These are phyloP conservation scores for Candida glucosophila DNA, from an alignment of 1,139 yeast species.

Conservation along the genomic window DNA sequence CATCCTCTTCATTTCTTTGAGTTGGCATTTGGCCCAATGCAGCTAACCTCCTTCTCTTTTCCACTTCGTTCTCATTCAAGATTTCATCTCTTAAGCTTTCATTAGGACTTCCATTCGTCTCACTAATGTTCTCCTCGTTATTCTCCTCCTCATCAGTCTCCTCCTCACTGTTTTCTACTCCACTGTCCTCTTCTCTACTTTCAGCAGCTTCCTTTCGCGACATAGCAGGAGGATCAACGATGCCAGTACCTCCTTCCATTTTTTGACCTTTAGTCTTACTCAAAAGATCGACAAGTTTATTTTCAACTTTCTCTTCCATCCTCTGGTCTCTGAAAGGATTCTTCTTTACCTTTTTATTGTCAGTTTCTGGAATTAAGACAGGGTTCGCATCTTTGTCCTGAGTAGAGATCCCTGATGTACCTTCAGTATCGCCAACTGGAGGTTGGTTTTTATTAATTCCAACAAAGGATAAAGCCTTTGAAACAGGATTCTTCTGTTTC, in stretches of 20 bases:
- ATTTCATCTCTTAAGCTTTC: constrained; percentile 12
- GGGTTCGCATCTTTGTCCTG: constrained; percentile 10
- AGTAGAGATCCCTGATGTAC: constrained; percentile 9
- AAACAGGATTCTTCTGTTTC: constrained; percentile 13
- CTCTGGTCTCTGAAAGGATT: too few relatives aligned
- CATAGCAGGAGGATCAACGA: background rate
- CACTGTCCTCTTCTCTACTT: too few relatives aligned
- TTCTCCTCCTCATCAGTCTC: constrained; percentile 4
- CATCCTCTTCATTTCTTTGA: constrained; percentile 42
- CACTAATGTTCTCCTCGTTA: too few relatives aligned
- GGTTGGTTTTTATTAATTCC: constrained; percentile 30
- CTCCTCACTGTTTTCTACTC: constrained; percentile 1
- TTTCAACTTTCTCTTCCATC: constrained; percentile 23
- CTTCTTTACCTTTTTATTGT: constrained; percentile 12
- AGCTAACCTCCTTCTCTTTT: constrained; percentile 67
- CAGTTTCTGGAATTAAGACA: too few relatives aligned
- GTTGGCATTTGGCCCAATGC: constrained; percentile 57
- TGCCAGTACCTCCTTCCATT: too few relatives aligned
- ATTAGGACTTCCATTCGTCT: constrained; percentile 11
- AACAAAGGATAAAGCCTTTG: constrained; percentile 42
- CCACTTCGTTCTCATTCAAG: constrained; percentile 58
- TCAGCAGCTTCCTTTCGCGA: too few relatives aligned
- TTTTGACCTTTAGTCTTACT: constrained; percentile 1
- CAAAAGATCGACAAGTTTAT: constrained; percentile 17
- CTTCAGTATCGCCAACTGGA: constrained; percentile 4